These are phyloP conservation scores for Petrea volubilis DNA, from an alignment of 257 asterid species.

Conservation along the genomic window DNA sequence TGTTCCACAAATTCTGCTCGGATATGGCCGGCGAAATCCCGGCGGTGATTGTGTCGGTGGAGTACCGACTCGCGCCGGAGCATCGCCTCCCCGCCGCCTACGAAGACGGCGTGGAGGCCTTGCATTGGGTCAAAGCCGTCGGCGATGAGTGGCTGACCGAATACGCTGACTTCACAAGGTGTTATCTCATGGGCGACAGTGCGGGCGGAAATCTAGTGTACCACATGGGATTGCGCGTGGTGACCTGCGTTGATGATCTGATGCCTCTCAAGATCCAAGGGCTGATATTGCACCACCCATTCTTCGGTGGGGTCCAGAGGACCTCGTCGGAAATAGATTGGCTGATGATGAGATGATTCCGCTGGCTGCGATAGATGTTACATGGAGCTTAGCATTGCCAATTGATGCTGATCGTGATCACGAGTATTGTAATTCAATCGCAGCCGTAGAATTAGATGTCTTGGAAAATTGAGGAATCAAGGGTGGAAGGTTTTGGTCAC, in stretches of 20 bases:
- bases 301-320: conserved; percentile 52
- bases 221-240: conserved; percentile 38
- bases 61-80: conserved; percentile 65
- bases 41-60: conserved; percentile 45
- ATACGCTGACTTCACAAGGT: conserved; percentile 42
- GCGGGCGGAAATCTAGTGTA: conserved; percentile 56
- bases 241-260: conserved; percentile 14
- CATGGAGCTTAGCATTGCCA: conserved; percentile 52
- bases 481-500: conserved; percentile 34
- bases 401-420: conserved; percentile 47
- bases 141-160: conserved; percentile 43
- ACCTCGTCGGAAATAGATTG: conserved; percentile 44
- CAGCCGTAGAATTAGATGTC: neutral
- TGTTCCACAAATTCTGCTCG: conserved; percentile 24
- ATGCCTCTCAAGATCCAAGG: conserved; percentile 50
- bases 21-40: conserved; percentile 24
- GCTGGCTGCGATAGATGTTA: conserved; percentile 9
- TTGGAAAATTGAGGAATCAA: conserved; percentile 19
- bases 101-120: conserved; percentile 44
- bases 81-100: conserved; percentile 66
- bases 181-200: conserved; percentile 56
- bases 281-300: conserved; percentile 49
- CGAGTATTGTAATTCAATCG: conserved; percentile 41
- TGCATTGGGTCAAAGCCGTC: conserved; percentile 37
- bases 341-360: conserved; percentile 28